Evolutionary conservation across 1,139 yeast genomes (phyloP).

Genomic region (Suhomyces chickasaworum): DNA sequence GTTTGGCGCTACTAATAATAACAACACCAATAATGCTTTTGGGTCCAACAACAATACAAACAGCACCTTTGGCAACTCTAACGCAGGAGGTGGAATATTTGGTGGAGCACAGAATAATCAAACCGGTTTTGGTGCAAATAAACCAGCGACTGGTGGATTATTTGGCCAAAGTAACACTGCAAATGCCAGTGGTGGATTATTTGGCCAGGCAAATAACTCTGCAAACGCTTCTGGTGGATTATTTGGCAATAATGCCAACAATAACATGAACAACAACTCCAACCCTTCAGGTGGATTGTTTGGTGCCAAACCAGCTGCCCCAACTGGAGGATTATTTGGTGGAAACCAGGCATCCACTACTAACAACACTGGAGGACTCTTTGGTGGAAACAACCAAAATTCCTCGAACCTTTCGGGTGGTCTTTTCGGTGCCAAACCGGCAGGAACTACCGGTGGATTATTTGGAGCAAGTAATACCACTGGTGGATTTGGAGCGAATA

Average conservation of each 20-base stretch:
- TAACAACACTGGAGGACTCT: slow-evolving; percentile 23
- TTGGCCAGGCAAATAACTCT: slow-evolving; percentile 27
- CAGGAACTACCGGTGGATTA: slow-evolving; percentile 22
- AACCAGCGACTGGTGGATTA: slow-evolving; percentile 29
- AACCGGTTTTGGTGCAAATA: slow-evolving; percentile 17
- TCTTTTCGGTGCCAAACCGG: slow-evolving; percentile 13
- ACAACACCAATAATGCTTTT: slow-evolving; percentile 13
- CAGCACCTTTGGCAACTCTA: slow-evolving; percentile 1
- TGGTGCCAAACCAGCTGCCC: slow-evolving; percentile 16
- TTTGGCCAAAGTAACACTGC: slow-evolving; percentile 28
- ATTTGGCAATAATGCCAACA: slow-evolving; percentile 21
- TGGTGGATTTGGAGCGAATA: slow-evolving; percentile 23
- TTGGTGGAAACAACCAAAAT: slow-evolving; percentile 18
- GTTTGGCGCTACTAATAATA: slow-evolving; percentile 23
- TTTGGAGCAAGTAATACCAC: slow-evolving; percentile 21
- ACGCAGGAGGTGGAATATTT: slow-evolving; percentile 18
- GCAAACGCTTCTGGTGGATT: slow-evolving; percentile 20
- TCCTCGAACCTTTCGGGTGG: slow-evolving; percentile 13
- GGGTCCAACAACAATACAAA: slow-evolving; percentile 23
- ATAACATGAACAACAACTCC: slow-evolving; percentile 3
- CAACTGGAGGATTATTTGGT: slow-evolving; percentile 34
- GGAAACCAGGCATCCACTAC: slow-evolving; percentile 17
- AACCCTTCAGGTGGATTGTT: slow-evolving; percentile 26
- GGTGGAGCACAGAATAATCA: slow-evolving; percentile 13
- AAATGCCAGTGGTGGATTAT: slow-evolving; percentile 32